Base-by-base conservation (phyloP, 164 flowering plant genomes). In the Berberis thunbergii region DNA sequence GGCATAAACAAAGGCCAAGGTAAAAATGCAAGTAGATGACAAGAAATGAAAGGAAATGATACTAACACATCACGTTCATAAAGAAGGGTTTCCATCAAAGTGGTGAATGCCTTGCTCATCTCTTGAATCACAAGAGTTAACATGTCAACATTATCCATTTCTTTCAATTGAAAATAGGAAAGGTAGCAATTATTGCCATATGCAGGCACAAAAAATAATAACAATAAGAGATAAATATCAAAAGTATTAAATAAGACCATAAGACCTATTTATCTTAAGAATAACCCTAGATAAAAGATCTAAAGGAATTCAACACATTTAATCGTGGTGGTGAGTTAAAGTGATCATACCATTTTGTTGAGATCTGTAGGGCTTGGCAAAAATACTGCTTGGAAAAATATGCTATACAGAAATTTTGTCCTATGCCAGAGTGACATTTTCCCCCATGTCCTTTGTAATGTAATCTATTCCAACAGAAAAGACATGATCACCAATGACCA, bases 361-460 rank as follows among this genome's bases (percentile, higher is more conserved):
- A 94, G 85, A 55, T 80, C 89, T 42, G 81, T 86, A 40, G 96
- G 66, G 66, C 90, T 86, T 41, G 97, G 99, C 70, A 94, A 70
- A 77, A 86, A 86, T 49, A 87, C 54, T 58, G 86, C 84, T 78
- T 91, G 96, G 69, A 86, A 89, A 64, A 89, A 56, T 2, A 89
- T 70, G 46, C 81, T 79, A 62, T 76, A 81, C 2, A 91, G 1
- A 55, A 94, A 74, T 72, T n/a, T n/a, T 56, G 69, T 66, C 82
- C 85, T 94, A 68, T 94, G 97, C 96, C 97, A 91, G 66, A 87
- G 75, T 1, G 91, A 81, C 99, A 91, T 91, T 72, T 78, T 89
- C 3, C 60, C 84, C 99, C 97, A 94, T 56, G 99, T 91, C 76
- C 99, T 89, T 59, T 79, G 70, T 45, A 91, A 55, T 50, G 99